These are phyloP conservation scores for Dryas drummondii DNA, from an alignment of 306 rosid genomes.

Conservation along the genomic window DNA sequence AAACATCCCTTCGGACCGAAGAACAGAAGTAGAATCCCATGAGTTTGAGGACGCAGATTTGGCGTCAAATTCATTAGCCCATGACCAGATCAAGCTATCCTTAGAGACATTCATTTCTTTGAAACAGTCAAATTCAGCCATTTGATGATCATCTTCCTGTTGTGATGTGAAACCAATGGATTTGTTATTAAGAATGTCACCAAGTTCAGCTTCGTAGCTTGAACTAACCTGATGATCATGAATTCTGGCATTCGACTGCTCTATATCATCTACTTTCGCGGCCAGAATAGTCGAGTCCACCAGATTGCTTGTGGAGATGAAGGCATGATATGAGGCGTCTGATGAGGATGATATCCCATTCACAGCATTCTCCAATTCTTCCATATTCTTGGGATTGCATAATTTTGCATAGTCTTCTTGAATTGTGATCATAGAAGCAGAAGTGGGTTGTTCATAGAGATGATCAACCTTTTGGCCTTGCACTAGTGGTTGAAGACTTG, in stretches of 20 bases:
- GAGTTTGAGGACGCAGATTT: constrained; percentile 74
- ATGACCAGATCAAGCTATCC: constrained; percentile 59
- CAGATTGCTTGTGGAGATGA: constrained; percentile 23
- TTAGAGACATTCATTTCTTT: constrained; percentile 57
- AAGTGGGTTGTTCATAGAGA: constrained; percentile 22
- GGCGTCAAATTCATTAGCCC: constrained; percentile 61
- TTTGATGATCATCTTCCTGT: constrained; percentile 24
- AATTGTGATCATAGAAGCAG: constrained; percentile 5
- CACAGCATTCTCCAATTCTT: constrained; percentile 33
- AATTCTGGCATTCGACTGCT: constrained; percentile 29
- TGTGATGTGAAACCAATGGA: constrained; percentile 35
- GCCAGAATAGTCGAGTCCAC: constrained; percentile 28
- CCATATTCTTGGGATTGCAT: constrained; percentile 23
- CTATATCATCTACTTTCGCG: constrained; percentile 26
- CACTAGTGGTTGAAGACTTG: constrained; percentile 15
- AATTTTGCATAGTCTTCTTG: constrained; percentile 32
- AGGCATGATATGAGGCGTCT: constrained; percentile 1
- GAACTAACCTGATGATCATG: constrained; percentile 24
- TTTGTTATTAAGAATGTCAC: constrained; percentile 52
- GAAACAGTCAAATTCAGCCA: constrained; percentile 66
- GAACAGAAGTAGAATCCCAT: constrained; percentile 68
- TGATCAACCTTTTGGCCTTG: constrained; percentile 26
- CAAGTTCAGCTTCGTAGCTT: constrained; percentile 54
- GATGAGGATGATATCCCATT: constrained; percentile 18
- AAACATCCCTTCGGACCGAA: constrained; percentile 53